Evolutionary conservation across 2,329 filamentous ascomycete species (phyloP).

Genomic region (Aspergillus sp.): DNA sequence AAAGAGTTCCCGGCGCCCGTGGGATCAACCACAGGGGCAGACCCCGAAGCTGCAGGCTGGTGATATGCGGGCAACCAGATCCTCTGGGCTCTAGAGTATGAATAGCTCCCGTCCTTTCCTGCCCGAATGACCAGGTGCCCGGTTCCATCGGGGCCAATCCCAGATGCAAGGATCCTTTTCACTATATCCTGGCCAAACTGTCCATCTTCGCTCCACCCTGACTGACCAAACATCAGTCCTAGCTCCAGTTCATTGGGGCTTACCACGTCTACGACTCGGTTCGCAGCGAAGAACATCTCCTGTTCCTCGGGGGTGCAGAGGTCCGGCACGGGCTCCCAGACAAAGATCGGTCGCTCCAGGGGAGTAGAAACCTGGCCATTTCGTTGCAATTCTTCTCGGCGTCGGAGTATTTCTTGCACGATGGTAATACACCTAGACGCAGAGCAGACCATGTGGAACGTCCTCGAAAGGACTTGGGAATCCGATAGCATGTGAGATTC

Average conservation of each 20-base stretch:
- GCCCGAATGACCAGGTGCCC: constrained; percentile 55
- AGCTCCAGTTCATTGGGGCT: constrained; percentile 88
- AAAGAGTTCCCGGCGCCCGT: constrained; percentile 95
- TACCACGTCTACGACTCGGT: constrained; percentile 58
- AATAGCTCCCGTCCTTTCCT: constrained; percentile 59
- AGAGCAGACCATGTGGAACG: constrained; percentile 87
- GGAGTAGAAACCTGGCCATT: constrained; percentile 28
- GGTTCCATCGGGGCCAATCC: constrained; percentile 37
- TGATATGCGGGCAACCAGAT: constrained; percentile 81
- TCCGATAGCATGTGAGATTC: constrained; percentile 69
- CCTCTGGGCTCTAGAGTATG: constrained; percentile 40
- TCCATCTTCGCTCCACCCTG: constrained; percentile 34
- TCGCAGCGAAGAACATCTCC: constrained; percentile 53
- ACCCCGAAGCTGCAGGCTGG: constrained; percentile 31
- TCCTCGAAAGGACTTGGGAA: constrained; percentile 66
- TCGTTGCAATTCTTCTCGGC: constrained; percentile 42
- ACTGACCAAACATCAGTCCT: constrained; percentile 73
- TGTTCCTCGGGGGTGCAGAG: constrained; percentile 70
- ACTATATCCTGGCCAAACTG: constrained; percentile 33
- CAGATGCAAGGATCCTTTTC: constrained; percentile 33
- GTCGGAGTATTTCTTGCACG: constrained; percentile 65
- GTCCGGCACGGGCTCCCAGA: constrained; percentile 96
- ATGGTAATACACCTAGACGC: constrained; percentile 74
- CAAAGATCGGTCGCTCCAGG: constrained; percentile 66
- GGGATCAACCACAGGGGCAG: constrained; percentile 71